These are phyloP conservation scores for Mycosphaerelloides madeirae DNA, from an alignment of 2,329 filamentous ascomycete species.

Conservation along the genomic window DNA sequence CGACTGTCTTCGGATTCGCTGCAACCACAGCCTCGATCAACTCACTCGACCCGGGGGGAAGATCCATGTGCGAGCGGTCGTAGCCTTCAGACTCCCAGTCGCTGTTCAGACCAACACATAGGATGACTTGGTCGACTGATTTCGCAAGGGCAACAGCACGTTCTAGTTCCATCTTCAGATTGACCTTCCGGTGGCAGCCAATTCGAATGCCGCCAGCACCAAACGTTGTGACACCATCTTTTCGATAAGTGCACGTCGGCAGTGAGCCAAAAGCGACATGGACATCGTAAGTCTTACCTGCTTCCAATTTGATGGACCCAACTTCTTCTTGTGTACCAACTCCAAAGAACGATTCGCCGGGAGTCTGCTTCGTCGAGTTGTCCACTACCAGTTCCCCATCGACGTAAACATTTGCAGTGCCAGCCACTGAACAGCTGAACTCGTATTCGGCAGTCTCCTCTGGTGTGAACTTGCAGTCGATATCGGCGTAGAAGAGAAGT, in stretches of 20 bases:
- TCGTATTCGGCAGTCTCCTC: slow-evolving; percentile 60
- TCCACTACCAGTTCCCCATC: slow-evolving; percentile 60
- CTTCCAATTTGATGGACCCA: slow-evolving; percentile 54
- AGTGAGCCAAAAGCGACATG: slow-evolving; percentile 59
- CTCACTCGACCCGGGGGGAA: slow-evolving; percentile 58
- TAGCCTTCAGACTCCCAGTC: slow-evolving; percentile 73
- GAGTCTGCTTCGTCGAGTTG: slow-evolving; percentile 55
- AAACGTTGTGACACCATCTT: slow-evolving; percentile 59
- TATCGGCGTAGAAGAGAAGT: slow-evolving; percentile 38
- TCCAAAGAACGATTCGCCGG: slow-evolving; percentile 62
- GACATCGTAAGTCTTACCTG: slow-evolving; percentile 56
- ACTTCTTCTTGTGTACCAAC: slow-evolving; percentile 60
- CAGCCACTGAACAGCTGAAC: slow-evolving; percentile 61
- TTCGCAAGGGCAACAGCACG: slow-evolving; percentile 64
- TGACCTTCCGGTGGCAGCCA: slow-evolving; percentile 51
- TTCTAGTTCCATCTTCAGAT: slow-evolving; percentile 61
- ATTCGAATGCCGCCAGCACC: slow-evolving; percentile 61
- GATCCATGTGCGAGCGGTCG: slow-evolving; percentile 57
- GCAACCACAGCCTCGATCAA: slow-evolving; percentile 62
- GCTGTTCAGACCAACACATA: slow-evolving; percentile 72
- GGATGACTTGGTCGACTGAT: slow-evolving; percentile 69
- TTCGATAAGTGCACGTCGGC: slow-evolving; percentile 59
- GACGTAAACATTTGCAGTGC: slow-evolving; percentile 61
- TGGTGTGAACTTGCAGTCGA: slow-evolving; percentile 56
- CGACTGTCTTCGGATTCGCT: slow-evolving; percentile 64